Evolutionary conservation across 1,139 yeast species (phyloP).

Genomic region (Yamadazyma songkhlaensis): DNA sequence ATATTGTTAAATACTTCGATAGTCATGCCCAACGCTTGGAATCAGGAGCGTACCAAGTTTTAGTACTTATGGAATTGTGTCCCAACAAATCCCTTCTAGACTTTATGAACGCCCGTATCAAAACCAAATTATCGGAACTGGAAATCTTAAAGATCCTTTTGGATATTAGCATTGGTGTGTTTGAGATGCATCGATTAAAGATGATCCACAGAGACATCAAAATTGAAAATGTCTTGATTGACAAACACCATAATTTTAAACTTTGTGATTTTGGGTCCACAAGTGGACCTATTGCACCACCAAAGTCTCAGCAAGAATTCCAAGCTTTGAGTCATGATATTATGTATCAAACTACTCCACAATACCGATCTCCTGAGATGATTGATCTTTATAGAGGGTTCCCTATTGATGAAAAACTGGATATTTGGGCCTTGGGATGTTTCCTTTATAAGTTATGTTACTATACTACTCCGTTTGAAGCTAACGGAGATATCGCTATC

Average conservation of each 20-base stretch:
- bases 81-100: constrained; percentile 70
- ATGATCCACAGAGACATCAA: constrained; percentile 83
- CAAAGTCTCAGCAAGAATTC: constrained; percentile 63
- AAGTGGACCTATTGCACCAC: constrained; percentile 56
- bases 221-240: constrained; percentile 89
- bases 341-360: constrained; percentile 94
- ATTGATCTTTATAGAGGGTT: constrained; percentile 78
- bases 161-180: constrained; percentile 65
- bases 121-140: constrained; percentile 56
- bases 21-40: constrained; percentile 70
- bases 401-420: constrained; percentile 92
- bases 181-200: constrained; percentile 65
- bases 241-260: constrained; percentile 69
- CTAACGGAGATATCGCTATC: constrained; percentile 70
- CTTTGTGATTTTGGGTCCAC: constrained; percentile 96
- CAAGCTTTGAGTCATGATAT: constrained; percentile 76
- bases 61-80: constrained; percentile 76
- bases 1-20: constrained; percentile 68
- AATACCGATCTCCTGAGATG: constrained; percentile 96
- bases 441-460: constrained; percentile 88
- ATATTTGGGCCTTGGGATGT: constrained; percentile 95
- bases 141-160: constrained; percentile 67
- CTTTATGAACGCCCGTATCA: constrained; percentile 68
- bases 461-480: constrained; percentile 91
- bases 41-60: constrained; percentile 62